Conservation (phyloP, 1,139 yeast species). For the Sugiyamaella paludigena region DNA sequence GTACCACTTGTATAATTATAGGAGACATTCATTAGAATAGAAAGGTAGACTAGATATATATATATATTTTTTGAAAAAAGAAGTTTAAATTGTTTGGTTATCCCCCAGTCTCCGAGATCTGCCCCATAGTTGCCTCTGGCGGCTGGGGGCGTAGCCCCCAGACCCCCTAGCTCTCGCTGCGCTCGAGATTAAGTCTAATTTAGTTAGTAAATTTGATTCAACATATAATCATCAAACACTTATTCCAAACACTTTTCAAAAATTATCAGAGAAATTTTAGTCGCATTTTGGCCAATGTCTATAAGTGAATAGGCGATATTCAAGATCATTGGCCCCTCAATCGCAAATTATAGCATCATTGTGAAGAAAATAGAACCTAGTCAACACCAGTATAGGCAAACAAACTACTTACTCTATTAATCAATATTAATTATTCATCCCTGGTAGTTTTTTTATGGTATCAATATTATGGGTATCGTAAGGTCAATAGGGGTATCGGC, state of each 20-base stretch:
- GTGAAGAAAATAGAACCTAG: background rate
- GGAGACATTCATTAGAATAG: conserved; percentile 14
- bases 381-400: background rate
- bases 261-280: conserved; percentile 23
- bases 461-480: too few species aligned
- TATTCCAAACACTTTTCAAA: background rate
- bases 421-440: background rate
- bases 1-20: conserved; percentile 5
- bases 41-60: conserved; percentile 8
- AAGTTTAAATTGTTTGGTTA: background rate
- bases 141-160: background rate
- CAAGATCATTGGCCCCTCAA: conserved; percentile 40
- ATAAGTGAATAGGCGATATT: conserved; percentile 35
- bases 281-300: conserved; percentile 33
- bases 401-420: background rate
- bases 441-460: too few species aligned
- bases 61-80: background rate
- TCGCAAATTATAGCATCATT: conserved; percentile 59
- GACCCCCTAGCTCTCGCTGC: background rate
- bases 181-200: too few species aligned
- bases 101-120: too few species aligned
- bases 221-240: too few species aligned
- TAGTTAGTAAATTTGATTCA: too few species aligned
- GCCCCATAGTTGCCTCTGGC: background rate
- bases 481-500: too few species aligned